These are phyloP conservation scores for Colletotrichum endophyticum DNA, from an alignment of 2,329 filamentous ascomycete genomes.

Conservation along the genomic window DNA sequence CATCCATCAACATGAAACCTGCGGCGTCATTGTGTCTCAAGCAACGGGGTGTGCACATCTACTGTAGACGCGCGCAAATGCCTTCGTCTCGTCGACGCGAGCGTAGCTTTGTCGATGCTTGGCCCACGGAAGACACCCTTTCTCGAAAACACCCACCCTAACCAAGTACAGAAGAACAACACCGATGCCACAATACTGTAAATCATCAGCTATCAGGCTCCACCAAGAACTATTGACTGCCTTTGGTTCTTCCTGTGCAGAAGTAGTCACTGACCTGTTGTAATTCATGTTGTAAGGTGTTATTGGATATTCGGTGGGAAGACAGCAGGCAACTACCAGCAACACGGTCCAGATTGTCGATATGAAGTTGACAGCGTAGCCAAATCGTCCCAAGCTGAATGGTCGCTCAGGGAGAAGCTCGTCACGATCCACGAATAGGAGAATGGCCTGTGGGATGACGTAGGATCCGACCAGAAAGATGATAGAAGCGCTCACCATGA, in stretches of 20 bases:
- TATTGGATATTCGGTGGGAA: neutral
- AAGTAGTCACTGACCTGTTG: neutral
- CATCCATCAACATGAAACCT: neutral
- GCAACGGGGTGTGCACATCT: neutral
- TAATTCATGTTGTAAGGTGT: neutral
- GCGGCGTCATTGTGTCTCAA: neutral
- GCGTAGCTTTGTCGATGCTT: neutral
- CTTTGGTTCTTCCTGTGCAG: too few relatives aligned
- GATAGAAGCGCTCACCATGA: constrained; percentile 30
- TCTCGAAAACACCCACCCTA: neutral
- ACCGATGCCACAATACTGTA: neutral
- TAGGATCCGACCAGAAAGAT: constrained; percentile 29
- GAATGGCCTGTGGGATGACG: constrained; percentile 29
- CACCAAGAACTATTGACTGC: neutral
- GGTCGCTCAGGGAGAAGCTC: constrained; percentile 26
- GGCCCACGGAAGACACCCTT: neutral
- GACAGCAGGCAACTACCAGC: neutral
- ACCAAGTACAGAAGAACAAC: neutral
- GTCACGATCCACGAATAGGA: constrained; percentile 29
- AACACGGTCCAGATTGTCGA: neutral
- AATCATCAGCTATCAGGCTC: neutral
- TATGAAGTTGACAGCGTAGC: constrained; percentile 23
- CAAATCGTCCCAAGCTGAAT: constrained; percentile 28
- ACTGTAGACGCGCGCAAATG: neutral
- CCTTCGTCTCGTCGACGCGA: neutral